Evolutionary conservation across 345 rosid species (phyloP), one percentile per base, ranked within the genome.

Genomic region (Excoecaria cochinchinensis): DNA sequence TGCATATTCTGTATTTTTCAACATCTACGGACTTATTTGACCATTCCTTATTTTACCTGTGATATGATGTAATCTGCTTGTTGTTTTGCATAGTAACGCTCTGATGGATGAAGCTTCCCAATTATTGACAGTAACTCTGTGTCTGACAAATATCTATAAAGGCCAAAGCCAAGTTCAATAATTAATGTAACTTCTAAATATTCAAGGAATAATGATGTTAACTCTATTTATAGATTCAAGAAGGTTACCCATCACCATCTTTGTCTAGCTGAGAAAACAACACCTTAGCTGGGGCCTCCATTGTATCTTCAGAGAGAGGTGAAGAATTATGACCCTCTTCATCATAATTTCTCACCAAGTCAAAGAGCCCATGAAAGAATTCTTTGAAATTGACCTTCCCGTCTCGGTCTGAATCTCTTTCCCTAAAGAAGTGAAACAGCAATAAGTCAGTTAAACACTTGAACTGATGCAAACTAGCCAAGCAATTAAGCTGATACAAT

Each of bases 31-130:
- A 31, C 31, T 31, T 31, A 31, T 31, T 31, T 31, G 31, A 31
- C 31, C 31, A 31, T 31, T 31, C 31, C 31, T 39, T 42, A 47
- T 21, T 25, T 57, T 88, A 90, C 99, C 98, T 93, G 97, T 71
- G 92, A 82, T 73, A 96, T 86, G 59, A 87, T 88, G 86, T 96
- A 93, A 83, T 91, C 97, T 50, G 93, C 95, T 84, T 95, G 98
- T 72, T 93, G 95, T 81, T 93, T 95, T 55, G 99, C 97, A 80
- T 95, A 96, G 84, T 90, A 92, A 47, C 62, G 94, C 81, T 92
- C 99, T 0, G 97, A 88, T 56, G 99, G 99, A 84, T 96, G 98
- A 74, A 96, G 87, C 80, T 96, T 96, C 73, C 86, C 92, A 77
- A 93, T 90, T 70, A 93, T 48, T 46, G 94, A 90, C 50, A 90